These are phyloP conservation scores for Acer saccharum DNA, from an alignment of 345 rosid genomes.

Conservation along the genomic window DNA sequence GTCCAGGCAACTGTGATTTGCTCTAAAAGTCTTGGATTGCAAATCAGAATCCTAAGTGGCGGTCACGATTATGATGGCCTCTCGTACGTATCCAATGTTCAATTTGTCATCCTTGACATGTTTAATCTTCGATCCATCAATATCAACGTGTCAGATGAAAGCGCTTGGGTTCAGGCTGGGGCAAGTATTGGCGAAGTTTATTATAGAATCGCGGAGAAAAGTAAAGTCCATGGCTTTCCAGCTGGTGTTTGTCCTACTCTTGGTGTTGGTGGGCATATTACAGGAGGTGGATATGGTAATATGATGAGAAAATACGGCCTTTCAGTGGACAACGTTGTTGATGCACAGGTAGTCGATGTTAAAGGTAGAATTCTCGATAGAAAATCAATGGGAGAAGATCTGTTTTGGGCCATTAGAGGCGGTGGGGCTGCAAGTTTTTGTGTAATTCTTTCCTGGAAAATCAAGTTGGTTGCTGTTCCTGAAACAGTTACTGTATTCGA, in stretches of 20 bases:
- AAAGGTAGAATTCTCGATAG: no score
- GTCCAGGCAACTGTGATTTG: no score
- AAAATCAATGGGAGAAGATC: slow-evolving; percentile 15
- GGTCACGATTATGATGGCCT: slow-evolving; percentile 19
- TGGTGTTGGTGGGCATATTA: no score
- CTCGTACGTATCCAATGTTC: slow-evolving; percentile 42
- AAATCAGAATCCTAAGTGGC: no score
- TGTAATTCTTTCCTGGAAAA: slow-evolving; percentile 47
- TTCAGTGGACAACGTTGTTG: no score
- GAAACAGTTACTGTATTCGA: slow-evolving; percentile 44
- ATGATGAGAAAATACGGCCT: no score
- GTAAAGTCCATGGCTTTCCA: no score
- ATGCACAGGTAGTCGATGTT: no score
- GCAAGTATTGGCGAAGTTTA: slow-evolving; percentile 58
- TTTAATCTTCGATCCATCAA: slow-evolving; percentile 41
- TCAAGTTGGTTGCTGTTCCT: slow-evolving; percentile 47
- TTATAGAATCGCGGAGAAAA: slow-evolving; percentile 45
- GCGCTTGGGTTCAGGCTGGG: slow-evolving; percentile 65
- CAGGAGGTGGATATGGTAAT: no score
- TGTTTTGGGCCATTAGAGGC: slow-evolving; percentile 65
- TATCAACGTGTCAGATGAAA: slow-evolving; percentile 36
- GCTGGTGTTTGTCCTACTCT: no score
- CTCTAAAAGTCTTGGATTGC: no score
- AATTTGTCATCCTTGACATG: slow-evolving; percentile 52
- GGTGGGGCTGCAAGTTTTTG: slow-evolving; percentile 61